Percentiles rank a stretch among this genome's conserved stretches.
Evolutionary conservation across 257 asterid genomes (phyloP).

Genomic region (Capsicum pubescens): DNA sequence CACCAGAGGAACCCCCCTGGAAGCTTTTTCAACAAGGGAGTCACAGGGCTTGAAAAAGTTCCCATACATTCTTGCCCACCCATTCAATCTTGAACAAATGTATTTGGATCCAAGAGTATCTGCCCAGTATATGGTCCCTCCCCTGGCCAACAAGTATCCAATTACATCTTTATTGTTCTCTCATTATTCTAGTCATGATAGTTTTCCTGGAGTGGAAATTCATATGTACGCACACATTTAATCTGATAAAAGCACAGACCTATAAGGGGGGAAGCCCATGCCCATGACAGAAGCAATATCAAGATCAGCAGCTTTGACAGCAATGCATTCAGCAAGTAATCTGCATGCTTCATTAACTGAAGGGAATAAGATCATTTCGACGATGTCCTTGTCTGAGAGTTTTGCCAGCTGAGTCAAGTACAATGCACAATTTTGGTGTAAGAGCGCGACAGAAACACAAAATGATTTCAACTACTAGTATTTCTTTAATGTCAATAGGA

Average conservation of each 20-base stretch:
- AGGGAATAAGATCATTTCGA: slow-evolving; percentile 95
- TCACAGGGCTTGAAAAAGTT: slow-evolving; percentile 88
- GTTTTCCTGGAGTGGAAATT: neutral
- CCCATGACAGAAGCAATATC: slow-evolving; percentile 96
- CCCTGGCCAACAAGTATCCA: slow-evolving; percentile 54
- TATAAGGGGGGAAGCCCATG: slow-evolving; percentile 97
- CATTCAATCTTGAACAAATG: slow-evolving; percentile 76
- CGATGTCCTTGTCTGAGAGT: slow-evolving; percentile 78
- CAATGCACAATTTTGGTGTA: neutral
- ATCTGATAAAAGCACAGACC: slow-evolving; percentile 45
- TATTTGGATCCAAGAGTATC: slow-evolving; percentile 89
- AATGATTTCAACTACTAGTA: neutral
- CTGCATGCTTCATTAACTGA: slow-evolving; percentile 97
- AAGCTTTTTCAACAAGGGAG: slow-evolving; percentile 79
- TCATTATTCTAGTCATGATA: slow-evolving; percentile 17
- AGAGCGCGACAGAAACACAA: neutral
- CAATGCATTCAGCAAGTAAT: slow-evolving; percentile 88
- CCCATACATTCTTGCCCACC: slow-evolving; percentile 74
- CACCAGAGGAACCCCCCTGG: slow-evolving; percentile 85
- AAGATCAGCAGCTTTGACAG: slow-evolving; percentile 89
- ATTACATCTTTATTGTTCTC: neutral
- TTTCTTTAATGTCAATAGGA: neutral
- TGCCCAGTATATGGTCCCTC: slow-evolving; percentile 94
- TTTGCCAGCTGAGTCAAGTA: slow-evolving; percentile 53
- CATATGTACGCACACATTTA: neutral